These are phyloP conservation scores for Xenoacremonium recifei DNA, from an alignment of 2,329 filamentous ascomycete species.

Conservation along the genomic window DNA sequence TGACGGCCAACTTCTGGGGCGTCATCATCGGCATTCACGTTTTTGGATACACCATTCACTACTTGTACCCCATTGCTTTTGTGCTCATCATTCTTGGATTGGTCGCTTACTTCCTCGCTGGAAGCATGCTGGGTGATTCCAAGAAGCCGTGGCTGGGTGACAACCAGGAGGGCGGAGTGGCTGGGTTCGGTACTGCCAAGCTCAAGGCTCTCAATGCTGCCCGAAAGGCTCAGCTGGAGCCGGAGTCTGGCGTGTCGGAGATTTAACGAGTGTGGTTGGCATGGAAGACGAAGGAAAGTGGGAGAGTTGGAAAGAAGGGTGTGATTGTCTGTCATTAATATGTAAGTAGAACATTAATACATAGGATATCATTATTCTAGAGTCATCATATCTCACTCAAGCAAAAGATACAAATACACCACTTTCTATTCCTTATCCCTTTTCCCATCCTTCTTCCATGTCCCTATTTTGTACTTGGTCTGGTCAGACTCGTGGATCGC, in stretches of 20 bases:
- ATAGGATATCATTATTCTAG: too few species aligned
- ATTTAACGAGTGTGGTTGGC: too few species aligned
- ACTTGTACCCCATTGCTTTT: constrained; percentile 93
- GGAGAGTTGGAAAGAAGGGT: too few species aligned
- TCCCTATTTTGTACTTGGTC: too few species aligned
- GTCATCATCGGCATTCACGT: constrained; percentile 88
- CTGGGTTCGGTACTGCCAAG: constrained; percentile 83
- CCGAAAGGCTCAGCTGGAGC: constrained; percentile 35
- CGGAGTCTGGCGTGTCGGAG: constrained; percentile 28
- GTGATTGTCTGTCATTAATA: too few species aligned
- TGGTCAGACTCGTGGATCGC: too few species aligned
- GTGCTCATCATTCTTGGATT: constrained; percentile 86
- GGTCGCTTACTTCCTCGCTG: constrained; percentile 82
- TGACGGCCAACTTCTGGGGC: constrained; percentile 97
- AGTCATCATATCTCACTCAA: too few species aligned
- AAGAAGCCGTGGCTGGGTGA: constrained; percentile 93
- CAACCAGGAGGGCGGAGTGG: constrained; percentile 78
- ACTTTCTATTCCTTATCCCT: too few species aligned
- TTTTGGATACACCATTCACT: constrained; percentile 78
- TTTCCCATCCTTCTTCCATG: too few species aligned
- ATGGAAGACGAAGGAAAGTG: too few species aligned
- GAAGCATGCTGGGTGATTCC: constrained; percentile 78
- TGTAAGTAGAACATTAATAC: too few species aligned
- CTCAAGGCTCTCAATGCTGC: constrained; percentile 65
- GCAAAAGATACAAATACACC: too few species aligned